Percentiles rank a stretch among this genome's conserved stretches.
These are phyloP conservation scores for Ganoderma multipileum DNA, from an alignment of 1,284 basidiomycete species.

Conservation along the genomic window DNA sequence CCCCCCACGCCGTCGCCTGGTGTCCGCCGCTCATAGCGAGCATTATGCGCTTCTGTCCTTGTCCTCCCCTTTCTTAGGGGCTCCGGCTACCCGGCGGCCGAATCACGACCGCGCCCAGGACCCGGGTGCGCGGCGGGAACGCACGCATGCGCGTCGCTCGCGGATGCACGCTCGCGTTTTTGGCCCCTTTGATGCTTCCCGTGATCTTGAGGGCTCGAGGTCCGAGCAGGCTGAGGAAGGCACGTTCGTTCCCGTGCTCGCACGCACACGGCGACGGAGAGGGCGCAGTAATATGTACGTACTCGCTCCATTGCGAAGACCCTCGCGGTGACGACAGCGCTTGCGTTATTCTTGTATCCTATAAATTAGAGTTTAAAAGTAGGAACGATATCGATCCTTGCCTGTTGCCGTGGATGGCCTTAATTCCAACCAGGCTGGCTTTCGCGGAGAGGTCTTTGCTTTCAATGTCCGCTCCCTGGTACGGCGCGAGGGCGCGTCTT, in stretches of 20 bases:
- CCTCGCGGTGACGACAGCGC: background rate
- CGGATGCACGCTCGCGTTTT: background rate
- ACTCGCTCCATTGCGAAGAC: background rate
- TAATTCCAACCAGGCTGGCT: background rate
- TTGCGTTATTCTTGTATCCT: background rate
- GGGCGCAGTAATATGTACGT: conserved; percentile 1
- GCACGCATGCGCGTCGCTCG: background rate
- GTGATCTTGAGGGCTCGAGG: background rate
- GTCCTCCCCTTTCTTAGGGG: background rate
- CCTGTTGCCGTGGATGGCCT: background rate
- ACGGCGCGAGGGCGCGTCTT: background rate
- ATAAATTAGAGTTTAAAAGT: background rate
- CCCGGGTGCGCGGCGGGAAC: background rate
- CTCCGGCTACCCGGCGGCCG: background rate
- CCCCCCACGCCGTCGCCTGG: background rate
- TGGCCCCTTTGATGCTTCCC: background rate
- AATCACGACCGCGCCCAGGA: background rate
- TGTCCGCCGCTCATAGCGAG: background rate
- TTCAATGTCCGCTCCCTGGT: background rate
- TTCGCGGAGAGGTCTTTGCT: background rate
- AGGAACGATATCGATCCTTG: background rate
- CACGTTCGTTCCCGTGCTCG: conserved; percentile 1
- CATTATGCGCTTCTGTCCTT: background rate
- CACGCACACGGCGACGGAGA: background rate
- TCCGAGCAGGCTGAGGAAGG: background rate